Base-by-base conservation (phyloP, 352 stramenopile species). In the Globisporangium okanoganense region DNA sequence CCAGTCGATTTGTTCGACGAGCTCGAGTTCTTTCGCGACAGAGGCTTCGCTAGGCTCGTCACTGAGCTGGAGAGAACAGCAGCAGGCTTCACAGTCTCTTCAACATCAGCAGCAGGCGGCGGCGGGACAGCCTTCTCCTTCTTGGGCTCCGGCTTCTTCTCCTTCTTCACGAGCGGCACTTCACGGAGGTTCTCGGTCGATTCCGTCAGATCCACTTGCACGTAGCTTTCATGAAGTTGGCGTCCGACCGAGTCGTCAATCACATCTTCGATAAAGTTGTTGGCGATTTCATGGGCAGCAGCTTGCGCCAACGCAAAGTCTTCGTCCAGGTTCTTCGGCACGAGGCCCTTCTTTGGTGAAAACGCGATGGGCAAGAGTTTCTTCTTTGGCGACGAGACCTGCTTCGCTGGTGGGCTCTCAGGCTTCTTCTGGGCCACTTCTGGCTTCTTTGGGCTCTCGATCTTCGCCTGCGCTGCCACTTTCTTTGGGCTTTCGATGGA, bases 181-280 rank as follows among this genome's bases (percentile, higher is more conserved):
- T 67, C 59, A 5, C 71, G 71, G 12, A 76, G 35, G 36, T 69
- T 72, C 48, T 79, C 71, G 0, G 69, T 79, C 24, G 72, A 79
- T 47, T 70, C 69, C 7, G 81, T 87, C 47, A 90, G 64, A 6
- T 90, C 79, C 47, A 90, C 78, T 27, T 87, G 70, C 20, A 90
- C 78, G 54, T 85, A 90, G 51, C 87, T 78, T 12, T 90, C 81
- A 41, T 78, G 78, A 2, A 76, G 58, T 29, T 87, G 51, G 70
- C 70, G 43, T 14, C 43, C 49, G 7, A 86, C 61, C 14, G 78
- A 82, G 45, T 79, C 66, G 24, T 73, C 64, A 36, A 90, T 61
- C 8, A 82, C 54, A 6, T 82, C 67, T 12, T 73, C 69, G 2
- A 84, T 64, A 59, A 88, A 81, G 20, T 51, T 65, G 54, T 48